These are phyloP conservation scores for Cercospora sojina DNA, from an alignment of 2,329 filamentous ascomycete species.

Conservation along the genomic window DNA sequence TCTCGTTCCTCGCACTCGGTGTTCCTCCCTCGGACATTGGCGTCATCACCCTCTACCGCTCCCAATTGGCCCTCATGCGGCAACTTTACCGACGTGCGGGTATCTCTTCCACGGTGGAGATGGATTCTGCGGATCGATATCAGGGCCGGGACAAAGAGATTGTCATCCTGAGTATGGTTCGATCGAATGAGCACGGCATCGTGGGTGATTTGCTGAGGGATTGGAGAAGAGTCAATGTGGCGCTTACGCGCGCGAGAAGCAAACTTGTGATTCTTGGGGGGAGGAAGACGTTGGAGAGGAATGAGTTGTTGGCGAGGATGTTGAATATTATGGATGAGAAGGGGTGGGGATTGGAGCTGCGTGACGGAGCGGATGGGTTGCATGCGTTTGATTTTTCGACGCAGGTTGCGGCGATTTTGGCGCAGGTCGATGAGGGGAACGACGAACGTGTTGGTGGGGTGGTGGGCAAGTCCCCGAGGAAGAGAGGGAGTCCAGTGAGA, in stretches of 20 bases:
- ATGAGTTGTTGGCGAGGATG: slow-evolving; percentile 75
- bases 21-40: slow-evolving; percentile 76
- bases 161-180: slow-evolving; percentile 80
- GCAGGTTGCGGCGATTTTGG: slow-evolving; percentile 24
- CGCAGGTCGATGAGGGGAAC: not conserved
- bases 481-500: slow-evolving; percentile 6
- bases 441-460: not conserved
- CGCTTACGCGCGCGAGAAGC: slow-evolving; percentile 86
- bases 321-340: slow-evolving; percentile 72
- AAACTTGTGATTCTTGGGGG: slow-evolving; percentile 90
- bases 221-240: slow-evolving; percentile 92
- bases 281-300: slow-evolving; percentile 66
- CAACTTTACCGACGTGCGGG: slow-evolving; percentile 56
- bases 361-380: slow-evolving; percentile 23
- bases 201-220: slow-evolving; percentile 93
- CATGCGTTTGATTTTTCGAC: slow-evolving; percentile 32
- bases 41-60: slow-evolving; percentile 95
- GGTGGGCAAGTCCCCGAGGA: not conserved
- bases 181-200: slow-evolving; percentile 75
- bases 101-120: slow-evolving; percentile 66
- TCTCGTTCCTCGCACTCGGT: slow-evolving; percentile 72
- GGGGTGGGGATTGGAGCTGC: slow-evolving; percentile 76
- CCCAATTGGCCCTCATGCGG: slow-evolving; percentile 80
- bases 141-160: slow-evolving; percentile 96
- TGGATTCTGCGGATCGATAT: slow-evolving; percentile 96